phyloP scores from a whole-genome alignment of 2,329 filamentous ascomycete species.

The Ophiocordyceps camponoti-saundersi region DNA sequence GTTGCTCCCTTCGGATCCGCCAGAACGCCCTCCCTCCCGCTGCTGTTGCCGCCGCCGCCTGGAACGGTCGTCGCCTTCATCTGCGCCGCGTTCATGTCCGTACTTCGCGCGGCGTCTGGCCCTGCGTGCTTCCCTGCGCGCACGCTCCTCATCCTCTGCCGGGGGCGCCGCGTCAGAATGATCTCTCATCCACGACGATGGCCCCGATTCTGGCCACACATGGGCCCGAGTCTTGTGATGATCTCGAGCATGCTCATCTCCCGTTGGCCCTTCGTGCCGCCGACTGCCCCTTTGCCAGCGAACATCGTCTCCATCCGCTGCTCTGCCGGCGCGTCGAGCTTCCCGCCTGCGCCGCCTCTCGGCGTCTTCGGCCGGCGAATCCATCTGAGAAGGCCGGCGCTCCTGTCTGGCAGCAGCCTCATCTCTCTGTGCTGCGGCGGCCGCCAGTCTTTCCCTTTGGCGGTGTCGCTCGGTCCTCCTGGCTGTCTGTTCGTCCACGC shows the following conservation, averaged over 20 bases:
- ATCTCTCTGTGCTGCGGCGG: constrained; percentile 21
- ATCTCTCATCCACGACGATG: constrained; percentile 49
- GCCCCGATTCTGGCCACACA: constrained; percentile 45
- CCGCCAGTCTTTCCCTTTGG: constrained; percentile 30
- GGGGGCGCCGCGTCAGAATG: constrained; percentile 44
- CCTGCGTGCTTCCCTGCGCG: constrained; percentile 29
- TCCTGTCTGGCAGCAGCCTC: constrained; percentile 30
- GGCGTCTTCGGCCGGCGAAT: constrained; percentile 28
- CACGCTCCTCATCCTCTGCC: constrained; percentile 32
- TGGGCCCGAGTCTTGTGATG: constrained; percentile 18
- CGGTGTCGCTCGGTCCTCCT: constrained; percentile 33
- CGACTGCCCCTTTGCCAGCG: constrained; percentile 19
- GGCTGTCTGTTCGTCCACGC: constrained; percentile 31
- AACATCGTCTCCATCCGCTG: constrained; percentile 19
- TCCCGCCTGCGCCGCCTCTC: constrained; percentile 37
- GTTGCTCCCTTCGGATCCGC: constrained; percentile 24
- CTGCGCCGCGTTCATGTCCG: constrained; percentile 20
- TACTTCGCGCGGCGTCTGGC: constrained; percentile 26
- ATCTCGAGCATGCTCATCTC: constrained; percentile 27
- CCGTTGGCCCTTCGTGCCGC: constrained; percentile 22
- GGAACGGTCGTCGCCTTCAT: constrained; percentile 25
- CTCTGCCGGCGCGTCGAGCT: constrained; percentile 27
- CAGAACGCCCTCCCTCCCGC: constrained; percentile 13
- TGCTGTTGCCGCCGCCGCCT: constrained; percentile 24
- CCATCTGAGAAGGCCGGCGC: constrained; percentile 28